Evolutionary conservation across 208 protist species (phyloP), one percentile per base, ranked within the genome.

Genomic region (Wallacemonas sp.): DNA sequence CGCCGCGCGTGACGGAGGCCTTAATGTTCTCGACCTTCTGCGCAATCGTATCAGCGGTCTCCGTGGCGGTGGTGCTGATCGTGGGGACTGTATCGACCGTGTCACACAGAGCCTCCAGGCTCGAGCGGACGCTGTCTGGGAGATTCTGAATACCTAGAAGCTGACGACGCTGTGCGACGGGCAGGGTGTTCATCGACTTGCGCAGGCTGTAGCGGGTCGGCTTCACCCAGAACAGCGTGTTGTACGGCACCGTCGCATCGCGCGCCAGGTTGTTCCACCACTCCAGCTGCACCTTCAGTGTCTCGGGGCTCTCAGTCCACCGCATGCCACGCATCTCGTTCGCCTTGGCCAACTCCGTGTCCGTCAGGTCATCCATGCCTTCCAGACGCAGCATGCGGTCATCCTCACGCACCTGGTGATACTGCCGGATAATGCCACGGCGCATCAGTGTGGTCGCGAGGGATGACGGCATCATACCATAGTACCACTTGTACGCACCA

Each of bases 141-240:
- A 96, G 71, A 72, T 92, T 87, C 57, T 94, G 86, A 74, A 96
- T 96, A 66, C 88, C 90, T 34, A 96, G 67, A 43, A 96, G 62
- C 73, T 96, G 85, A 21, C 84, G 86, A 56, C 90, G 87, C 62
- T 94, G 87, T 44, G 88, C 78, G 17, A 93, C 56, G 16, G 90
- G 90, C 30, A 96, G 56, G 38, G 78, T 78, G 62, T 87, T 91
- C 85, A 96, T 92, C 26, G 90, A 92, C 63, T 90, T 85, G 12
- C 76, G 81, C 33, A 96, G 79, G 68, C 81, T 88, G 76, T 90
- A 94, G 32, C 88, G 81, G 3, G 81, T 93, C 41, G 90, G 90
- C 71, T 93, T 94, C 24, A 96, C 78, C 88, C 87, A 96, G 73
- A 92, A 96, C 17, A 96, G 75, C 24, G 88, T 93, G 68, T 96